A percentile compares a stretch with the other conserved stretches of the same genome.
Evolutionary conservation across 805 yeast species (phyloP).

Genomic region (Limtongia smithiae): DNA sequence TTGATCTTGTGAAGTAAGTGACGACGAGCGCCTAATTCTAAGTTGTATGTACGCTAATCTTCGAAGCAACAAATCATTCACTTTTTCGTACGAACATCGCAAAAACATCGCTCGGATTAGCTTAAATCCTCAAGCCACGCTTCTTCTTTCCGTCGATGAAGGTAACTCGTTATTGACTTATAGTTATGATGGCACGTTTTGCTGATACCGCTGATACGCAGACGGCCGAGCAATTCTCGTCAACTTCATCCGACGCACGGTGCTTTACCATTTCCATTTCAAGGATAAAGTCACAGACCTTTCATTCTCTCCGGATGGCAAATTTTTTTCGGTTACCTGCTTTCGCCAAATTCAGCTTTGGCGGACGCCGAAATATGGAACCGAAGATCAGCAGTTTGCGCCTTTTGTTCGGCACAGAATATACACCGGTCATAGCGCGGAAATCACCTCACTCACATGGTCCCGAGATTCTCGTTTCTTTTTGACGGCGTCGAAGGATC

Average conservation of each 20-base stretch:
- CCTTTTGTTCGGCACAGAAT: constrained; percentile 89
- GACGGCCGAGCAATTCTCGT: constrained; percentile 93
- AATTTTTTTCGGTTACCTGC: constrained; percentile 77
- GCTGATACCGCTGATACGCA: constrained; percentile 21
- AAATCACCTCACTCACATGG: constrained; percentile 78
- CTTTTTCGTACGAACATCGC: constrained; percentile 90
- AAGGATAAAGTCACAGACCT: constrained; percentile 70
- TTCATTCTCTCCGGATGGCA: constrained; percentile 85
- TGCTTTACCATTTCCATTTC: constrained; percentile 90
- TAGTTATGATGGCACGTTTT: too few relatives aligned
- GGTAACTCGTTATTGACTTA: too few relatives aligned
- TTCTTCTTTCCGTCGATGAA: constrained; percentile 72
- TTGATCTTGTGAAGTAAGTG: constrained; percentile 59
- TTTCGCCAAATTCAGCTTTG: constrained; percentile 85
- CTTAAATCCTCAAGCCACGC: constrained; percentile 73
- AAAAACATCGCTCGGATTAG: constrained; percentile 77
- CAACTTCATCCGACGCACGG: constrained; percentile 77
- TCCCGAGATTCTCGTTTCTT: constrained; percentile 86
- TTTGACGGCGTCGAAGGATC: constrained; percentile 80
- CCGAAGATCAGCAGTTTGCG: constrained; percentile 88
- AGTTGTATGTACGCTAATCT: background rate
- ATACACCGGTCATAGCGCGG: constrained; percentile 89
- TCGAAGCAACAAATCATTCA: constrained; percentile 64
- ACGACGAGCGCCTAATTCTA: too few relatives aligned
- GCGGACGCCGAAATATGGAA: constrained; percentile 71